These are phyloP conservation scores for Rhexocercosporidium sp. DNA, from an alignment of 2,329 filamentous ascomycete genomes.

Conservation along the genomic window DNA sequence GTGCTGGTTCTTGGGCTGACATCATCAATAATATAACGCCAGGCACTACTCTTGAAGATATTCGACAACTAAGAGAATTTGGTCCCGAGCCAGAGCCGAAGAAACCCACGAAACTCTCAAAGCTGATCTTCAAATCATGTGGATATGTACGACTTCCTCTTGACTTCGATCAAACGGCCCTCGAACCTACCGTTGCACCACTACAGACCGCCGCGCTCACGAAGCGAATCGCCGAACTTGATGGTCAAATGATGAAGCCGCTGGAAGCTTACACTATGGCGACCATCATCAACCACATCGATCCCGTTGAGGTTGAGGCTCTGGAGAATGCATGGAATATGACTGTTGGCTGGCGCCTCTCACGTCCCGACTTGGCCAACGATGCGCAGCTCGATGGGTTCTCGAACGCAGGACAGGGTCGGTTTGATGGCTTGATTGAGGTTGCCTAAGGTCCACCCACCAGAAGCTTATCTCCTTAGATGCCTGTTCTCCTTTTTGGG, in stretches of 20 bases:
- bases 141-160: constrained; percentile 40
- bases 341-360: constrained; percentile 31
- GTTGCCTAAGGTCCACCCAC: background rate
- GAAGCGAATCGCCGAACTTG: constrained; percentile 37
- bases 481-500: background rate
- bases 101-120: constrained; percentile 30
- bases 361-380: constrained; percentile 17
- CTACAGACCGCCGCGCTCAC: constrained; percentile 24
- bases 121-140: constrained; percentile 40
- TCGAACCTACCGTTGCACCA: constrained; percentile 25
- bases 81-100: constrained; percentile 34
- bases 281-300: constrained; percentile 37
- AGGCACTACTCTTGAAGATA: constrained; percentile 49
- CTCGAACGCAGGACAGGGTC: constrained; percentile 32
- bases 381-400: constrained; percentile 37
- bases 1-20: constrained; percentile 53
- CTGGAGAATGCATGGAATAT: constrained; percentile 39
- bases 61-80: constrained; percentile 45
- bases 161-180: constrained; percentile 39
- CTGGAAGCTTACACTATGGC: constrained; percentile 33
- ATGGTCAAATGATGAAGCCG: constrained; percentile 40
- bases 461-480: background rate
- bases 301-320: constrained; percentile 28
- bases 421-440: constrained; percentile 39
- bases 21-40: constrained; percentile 57